Conservation (phyloP, 352 stramenopile species). For the Pythium guiyangense region DNA sequence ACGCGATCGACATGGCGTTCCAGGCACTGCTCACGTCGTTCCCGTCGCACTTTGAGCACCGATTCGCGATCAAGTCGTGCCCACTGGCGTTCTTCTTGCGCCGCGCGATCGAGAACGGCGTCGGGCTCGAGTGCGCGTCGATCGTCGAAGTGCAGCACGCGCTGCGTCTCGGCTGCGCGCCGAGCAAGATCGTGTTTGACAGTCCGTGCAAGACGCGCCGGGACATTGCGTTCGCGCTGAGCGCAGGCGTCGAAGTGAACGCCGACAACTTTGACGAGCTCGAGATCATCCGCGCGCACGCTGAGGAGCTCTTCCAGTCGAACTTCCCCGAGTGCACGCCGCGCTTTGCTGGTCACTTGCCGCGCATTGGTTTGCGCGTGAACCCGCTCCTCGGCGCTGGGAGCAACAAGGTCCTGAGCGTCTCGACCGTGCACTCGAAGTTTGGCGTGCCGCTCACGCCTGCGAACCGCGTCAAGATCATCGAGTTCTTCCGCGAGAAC, state of each 20-base stretch:
- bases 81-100: constrained; percentile 85
- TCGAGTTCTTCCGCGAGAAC: constrained; percentile 75
- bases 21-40: constrained; percentile 75
- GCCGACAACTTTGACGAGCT: constrained; percentile 89
- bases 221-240: constrained; percentile 85
- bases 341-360: constrained; percentile 50
- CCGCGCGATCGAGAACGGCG: constrained; percentile 68
- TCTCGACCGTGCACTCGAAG: constrained; percentile 89
- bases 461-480: constrained; percentile 48
- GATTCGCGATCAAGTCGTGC: constrained; percentile 88
- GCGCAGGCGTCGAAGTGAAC: constrained; percentile 86
- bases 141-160: constrained; percentile 82
- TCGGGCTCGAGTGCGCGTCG: constrained; percentile 77
- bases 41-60: constrained; percentile 83
- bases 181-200: constrained; percentile 88
- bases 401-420: constrained; percentile 82
- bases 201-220: constrained; percentile 89
- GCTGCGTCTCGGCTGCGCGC: constrained; percentile 59
- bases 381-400: constrained; percentile 89
- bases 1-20: constrained; percentile 85
- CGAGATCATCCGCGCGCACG: constrained; percentile 75
- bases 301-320: constrained; percentile 88
- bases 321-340: constrained; percentile 61
- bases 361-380: constrained; percentile 86
- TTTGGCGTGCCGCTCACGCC: constrained; percentile 84